Evolutionary conservation across 2,329 filamentous ascomycete species (phyloP).

Genomic region (Venturia aucupariae): DNA sequence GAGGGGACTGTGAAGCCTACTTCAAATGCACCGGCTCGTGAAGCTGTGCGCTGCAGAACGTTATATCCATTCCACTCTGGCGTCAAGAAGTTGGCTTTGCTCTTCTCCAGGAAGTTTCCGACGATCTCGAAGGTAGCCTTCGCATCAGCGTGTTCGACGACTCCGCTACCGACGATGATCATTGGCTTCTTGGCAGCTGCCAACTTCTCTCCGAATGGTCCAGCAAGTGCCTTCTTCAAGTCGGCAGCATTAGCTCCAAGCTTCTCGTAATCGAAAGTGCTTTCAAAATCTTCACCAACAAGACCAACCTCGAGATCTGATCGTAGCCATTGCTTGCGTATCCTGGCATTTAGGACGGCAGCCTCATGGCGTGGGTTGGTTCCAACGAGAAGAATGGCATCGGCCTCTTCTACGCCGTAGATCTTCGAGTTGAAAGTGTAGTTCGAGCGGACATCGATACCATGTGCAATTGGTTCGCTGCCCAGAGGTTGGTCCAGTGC

Average conservation of each 20-base stretch:
- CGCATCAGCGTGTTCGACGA: constrained; percentile 82
- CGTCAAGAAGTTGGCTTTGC: constrained; percentile 78
- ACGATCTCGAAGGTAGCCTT: constrained; percentile 91
- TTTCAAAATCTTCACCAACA: constrained; percentile 83
- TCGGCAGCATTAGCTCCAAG: constrained; percentile 70
- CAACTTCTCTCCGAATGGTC: constrained; percentile 88
- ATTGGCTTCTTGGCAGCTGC: constrained; percentile 81
- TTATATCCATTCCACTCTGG: constrained; percentile 97
- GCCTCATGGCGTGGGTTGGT: constrained; percentile 95
- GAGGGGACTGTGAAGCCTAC: constrained; percentile 89
- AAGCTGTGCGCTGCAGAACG: constrained; percentile 86
- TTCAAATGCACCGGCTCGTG: constrained; percentile 87
- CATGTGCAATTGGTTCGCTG: constrained; percentile 76
- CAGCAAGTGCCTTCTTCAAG: constrained; percentile 76
- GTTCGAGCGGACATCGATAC: constrained; percentile 86
- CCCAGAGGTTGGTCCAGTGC: constrained; percentile 84
- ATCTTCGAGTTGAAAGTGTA: constrained; percentile 97
- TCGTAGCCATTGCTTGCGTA: constrained; percentile 94
- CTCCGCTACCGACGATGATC: constrained; percentile 90
- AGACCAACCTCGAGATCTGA: constrained; percentile 90
- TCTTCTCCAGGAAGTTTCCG: constrained; percentile 86
- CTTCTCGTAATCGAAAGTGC: constrained; percentile 92
- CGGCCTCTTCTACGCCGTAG: constrained; percentile 85
- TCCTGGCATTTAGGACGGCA: constrained; percentile 88
- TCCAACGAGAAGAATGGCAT: constrained; percentile 83